phyloP scores from a whole-genome alignment of 805 yeast species.

The Yarrowia phangngaensis region DNA sequence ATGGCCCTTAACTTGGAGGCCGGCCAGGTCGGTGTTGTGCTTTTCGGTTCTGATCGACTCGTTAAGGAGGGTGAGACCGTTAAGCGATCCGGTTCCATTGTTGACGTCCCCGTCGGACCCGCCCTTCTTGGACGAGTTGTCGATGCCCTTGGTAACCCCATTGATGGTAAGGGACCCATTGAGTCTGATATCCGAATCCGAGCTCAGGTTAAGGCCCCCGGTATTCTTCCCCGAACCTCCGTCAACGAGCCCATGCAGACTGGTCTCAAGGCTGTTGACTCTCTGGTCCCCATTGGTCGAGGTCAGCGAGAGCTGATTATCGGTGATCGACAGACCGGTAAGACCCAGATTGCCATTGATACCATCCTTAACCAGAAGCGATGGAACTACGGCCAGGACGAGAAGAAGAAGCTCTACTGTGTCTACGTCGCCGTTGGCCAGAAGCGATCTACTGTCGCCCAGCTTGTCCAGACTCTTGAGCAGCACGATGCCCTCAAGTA shows the following conservation, averaged over 20 bases:
- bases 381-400: constrained; percentile 94
- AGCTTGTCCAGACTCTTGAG: constrained; percentile 98
- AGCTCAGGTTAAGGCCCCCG: constrained; percentile 99
- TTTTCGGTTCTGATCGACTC: constrained; percentile 97
- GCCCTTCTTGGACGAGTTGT: constrained; percentile 98
- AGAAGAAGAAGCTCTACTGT: constrained; percentile 97
- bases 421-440: constrained; percentile 99
- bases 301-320: constrained; percentile 99
- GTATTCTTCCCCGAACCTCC: constrained; percentile 98
- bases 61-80: constrained; percentile 99
- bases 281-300: constrained; percentile 99
- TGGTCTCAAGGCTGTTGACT: constrained; percentile 98
- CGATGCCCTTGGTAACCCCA: constrained; percentile 98
- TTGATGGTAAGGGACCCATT: constrained; percentile 99
- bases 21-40: constrained; percentile 99
- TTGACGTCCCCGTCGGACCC: constrained; percentile 98
- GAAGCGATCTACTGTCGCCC: constrained; percentile 99
- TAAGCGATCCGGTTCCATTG: constrained; percentile 99
- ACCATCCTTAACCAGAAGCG: constrained; percentile 98
- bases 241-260: constrained; percentile 99
- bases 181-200: constrained; percentile 77
- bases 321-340: constrained; percentile 99
- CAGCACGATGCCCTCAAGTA: constrained; percentile 97
- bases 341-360: constrained; percentile 98
- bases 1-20: constrained; percentile 99